Base-by-base conservation (phyloP, 805 yeast genomes). In the Candida ipomoeae region DNA sequence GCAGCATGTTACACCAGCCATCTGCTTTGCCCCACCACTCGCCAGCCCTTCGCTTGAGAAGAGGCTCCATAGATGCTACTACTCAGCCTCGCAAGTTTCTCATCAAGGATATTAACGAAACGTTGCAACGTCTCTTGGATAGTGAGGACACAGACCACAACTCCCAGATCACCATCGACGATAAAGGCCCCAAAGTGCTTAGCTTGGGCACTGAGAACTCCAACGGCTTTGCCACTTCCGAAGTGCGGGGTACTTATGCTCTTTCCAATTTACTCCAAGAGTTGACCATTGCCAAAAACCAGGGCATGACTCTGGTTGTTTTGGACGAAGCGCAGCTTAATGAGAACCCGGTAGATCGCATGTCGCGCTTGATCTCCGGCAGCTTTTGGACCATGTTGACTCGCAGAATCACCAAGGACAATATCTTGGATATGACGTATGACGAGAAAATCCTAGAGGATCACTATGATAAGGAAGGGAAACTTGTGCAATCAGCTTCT, bases 181-280 rank as follows among this genome's bases (percentile, higher is more conserved):
- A 88, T 62, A 80, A 81, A 2, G 95, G 95, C 1, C 94, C 95
- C 3, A 87, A 87, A 63, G 89, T 84, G n/a, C 70, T 87, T 52
- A 79, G 80, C 58, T 72, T 88, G 13, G 94, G 94, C 7, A 89
- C 97, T 2, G 89, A 84, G 35, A 87, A 87, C 62, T 89, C 96
- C 3, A 81, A 83, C 60, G 97, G 97, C 1, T 88, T 69, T 69
- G 18, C 40, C 6, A 84, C 80, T 57, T 79, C 79, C 48, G 87
- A 84, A 53, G 77, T 90, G 49, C 72, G 96, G 52, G 97, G 97
- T 3, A 90, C 96, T 0, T 90, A 90, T 62, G 87, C 87, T 91
- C 70, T 90, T 44, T 84, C 94, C 0, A 91, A 91, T 66, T 68
- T 91, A 37, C 74, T 90, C 49, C 97, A 90, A 69, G 97, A 90